Conservation (phyloP, 2,329 filamentous ascomycete genomes). For the Nemania abortiva region DNA sequence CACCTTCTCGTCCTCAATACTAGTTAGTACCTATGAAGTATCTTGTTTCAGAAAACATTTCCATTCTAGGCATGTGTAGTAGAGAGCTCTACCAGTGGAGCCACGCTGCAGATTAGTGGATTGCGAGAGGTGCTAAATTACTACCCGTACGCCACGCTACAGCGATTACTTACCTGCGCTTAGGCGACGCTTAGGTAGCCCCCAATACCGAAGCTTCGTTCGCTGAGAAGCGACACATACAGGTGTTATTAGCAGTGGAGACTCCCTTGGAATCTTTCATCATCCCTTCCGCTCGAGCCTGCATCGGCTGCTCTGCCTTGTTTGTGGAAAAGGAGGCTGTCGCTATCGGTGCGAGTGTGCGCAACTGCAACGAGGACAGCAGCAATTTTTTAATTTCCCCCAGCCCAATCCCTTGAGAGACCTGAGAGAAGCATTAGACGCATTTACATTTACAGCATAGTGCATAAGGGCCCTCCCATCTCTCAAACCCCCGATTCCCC, state of each 20-base stretch:
- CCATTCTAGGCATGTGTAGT: slow-evolving; percentile 1
- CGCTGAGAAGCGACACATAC: slow-evolving; percentile 30
- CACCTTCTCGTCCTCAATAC: background rate
- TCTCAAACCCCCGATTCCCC: slow-evolving; percentile 22
- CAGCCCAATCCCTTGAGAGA: slow-evolving; percentile 27
- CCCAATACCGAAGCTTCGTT: slow-evolving; percentile 2
- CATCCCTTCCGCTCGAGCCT: slow-evolving; percentile 39
- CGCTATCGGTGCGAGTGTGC: slow-evolving; percentile 22
- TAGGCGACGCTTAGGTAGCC: slow-evolving; percentile 1
- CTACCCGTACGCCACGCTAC: slow-evolving; percentile 1
- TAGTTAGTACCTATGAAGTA: background rate
- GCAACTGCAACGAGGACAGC: slow-evolving; percentile 21
- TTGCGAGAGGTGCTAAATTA: slow-evolving; percentile 11
- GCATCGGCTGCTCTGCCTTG: slow-evolving; percentile 39
- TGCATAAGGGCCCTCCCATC: slow-evolving; percentile 15
- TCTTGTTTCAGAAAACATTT: background rate
- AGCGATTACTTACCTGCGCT: background rate
- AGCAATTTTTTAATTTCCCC: slow-evolving; percentile 15
- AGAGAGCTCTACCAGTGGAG: slow-evolving; percentile 28
- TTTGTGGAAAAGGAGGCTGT: slow-evolving; percentile 37
- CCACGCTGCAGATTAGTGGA: slow-evolving; percentile 31
- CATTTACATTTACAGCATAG: slow-evolving; percentile 15
- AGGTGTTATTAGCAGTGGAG: slow-evolving; percentile 38
- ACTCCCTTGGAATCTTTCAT: slow-evolving; percentile 42
- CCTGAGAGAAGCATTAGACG: background rate